A percentile compares a stretch with the other conserved stretches of the same genome.
Evolutionary conservation across 2,329 filamentous ascomycete species (phyloP).

Genomic region (Fusarium paranaense): DNA sequence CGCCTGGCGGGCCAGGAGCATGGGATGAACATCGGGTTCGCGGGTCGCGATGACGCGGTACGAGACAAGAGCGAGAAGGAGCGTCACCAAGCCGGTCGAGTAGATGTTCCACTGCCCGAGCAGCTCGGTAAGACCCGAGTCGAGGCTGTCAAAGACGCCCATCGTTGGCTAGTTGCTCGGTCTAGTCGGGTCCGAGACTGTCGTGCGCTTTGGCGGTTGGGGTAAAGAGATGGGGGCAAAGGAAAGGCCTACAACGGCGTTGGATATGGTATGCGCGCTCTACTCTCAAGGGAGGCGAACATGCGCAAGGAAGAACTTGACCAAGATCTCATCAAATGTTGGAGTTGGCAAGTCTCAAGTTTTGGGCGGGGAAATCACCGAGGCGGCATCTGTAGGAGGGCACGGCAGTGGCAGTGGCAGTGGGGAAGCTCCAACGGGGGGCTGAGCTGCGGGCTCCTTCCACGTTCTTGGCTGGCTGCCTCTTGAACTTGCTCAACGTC

Average conservation of each 20-base stretch:
- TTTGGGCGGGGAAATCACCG: constrained; percentile 37
- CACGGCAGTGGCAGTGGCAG: constrained; percentile 26
- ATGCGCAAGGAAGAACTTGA: background rate
- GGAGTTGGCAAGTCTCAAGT: constrained; percentile 16
- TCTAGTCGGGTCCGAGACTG: constrained; percentile 2
- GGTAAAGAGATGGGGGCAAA: background rate
- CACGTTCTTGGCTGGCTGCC: constrained; percentile 24
- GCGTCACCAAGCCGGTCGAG: constrained; percentile 76
- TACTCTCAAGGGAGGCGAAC: background rate
- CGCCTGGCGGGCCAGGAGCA: constrained; percentile 88
- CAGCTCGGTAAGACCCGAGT: constrained; percentile 75
- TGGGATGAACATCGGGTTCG: constrained; percentile 92
- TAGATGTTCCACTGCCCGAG: constrained; percentile 85
- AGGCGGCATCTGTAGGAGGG: constrained; percentile 20
- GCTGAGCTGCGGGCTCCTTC: constrained; percentile 10
- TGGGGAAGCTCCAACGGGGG: constrained; percentile 19
- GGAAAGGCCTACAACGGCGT: background rate
- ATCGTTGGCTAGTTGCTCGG: constrained; percentile 43
- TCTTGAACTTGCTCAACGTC: constrained; percentile 6
- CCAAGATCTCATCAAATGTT: background rate
- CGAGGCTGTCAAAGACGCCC: constrained; percentile 70
- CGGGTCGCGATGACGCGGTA: constrained; percentile 77
- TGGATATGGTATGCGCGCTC: background rate
- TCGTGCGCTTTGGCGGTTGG: constrained; percentile 10
- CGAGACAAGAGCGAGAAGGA: constrained; percentile 74